These are phyloP conservation scores for Agastache rugosa DNA, from an alignment of 257 asterid species.

Conservation along the genomic window DNA sequence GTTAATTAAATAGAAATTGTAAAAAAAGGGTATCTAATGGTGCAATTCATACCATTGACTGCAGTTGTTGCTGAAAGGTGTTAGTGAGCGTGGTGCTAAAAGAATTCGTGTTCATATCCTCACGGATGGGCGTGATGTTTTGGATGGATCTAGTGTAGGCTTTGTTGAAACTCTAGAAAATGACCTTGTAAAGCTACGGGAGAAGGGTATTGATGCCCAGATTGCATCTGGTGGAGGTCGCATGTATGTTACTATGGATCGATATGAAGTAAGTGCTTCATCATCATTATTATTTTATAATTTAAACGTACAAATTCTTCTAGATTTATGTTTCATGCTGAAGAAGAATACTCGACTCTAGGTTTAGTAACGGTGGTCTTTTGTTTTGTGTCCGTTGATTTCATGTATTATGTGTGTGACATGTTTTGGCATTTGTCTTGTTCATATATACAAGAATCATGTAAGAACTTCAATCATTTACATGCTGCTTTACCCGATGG, in stretches of 20 bases:
- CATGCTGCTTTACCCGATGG: neutral
- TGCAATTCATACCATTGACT: conserved; percentile 24
- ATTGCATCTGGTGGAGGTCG: conserved; percentile 99
- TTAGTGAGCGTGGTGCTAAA: conserved; percentile 83
- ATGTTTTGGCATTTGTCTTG: neutral
- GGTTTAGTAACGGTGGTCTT: neutral
- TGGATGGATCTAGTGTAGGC: conserved; percentile 92
- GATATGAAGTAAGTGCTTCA: conserved; percentile 70
- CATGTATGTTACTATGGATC: conserved; percentile 96
- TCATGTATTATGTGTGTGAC: conserved; percentile 1
- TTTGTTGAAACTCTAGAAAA: conserved; percentile 83
- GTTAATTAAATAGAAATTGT: neutral
- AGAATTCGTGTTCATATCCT: conserved; percentile 88
- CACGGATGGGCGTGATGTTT: conserved; percentile 96
- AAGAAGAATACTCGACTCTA: conserved; percentile 7
- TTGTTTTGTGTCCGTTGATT: conserved; percentile 5
- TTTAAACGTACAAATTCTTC: neutral
- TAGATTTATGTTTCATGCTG: neutral
- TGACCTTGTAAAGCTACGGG: conserved; percentile 74
- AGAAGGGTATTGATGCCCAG: conserved; percentile 82
- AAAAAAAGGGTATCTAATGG: conserved; percentile 14
- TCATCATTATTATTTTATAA: neutral
- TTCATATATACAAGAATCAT: neutral
- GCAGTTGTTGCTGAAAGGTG: conserved; percentile 93
- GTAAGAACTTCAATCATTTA: neutral